These are phyloP conservation scores for Chlamydomonas sp. DNA, from an alignment of 139 green algal species.

Conservation along the genomic window DNA sequence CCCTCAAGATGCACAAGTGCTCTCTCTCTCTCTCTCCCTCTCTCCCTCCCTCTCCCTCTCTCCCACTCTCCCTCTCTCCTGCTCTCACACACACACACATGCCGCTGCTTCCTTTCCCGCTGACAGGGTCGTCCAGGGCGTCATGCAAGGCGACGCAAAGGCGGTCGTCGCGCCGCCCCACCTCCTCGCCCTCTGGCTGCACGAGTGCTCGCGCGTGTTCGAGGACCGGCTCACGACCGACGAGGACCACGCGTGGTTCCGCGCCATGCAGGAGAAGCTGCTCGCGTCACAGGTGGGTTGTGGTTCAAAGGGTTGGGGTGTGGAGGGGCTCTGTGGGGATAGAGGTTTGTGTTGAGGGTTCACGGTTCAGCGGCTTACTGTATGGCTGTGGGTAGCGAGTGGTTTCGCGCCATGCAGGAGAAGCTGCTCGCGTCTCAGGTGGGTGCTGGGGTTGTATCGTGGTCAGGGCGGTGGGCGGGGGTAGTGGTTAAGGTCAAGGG, in stretches of 20 bases:
- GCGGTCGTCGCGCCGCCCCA: slow-evolving; percentile 27
- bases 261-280: slow-evolving; percentile 23
- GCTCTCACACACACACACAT: too few relatives aligned
- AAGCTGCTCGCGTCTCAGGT: slow-evolving; percentile 22
- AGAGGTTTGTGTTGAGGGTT: slow-evolving; percentile 39
- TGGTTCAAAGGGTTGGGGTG: neutral
- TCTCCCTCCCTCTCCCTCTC: too few relatives aligned
- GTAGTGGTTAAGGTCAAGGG: too few relatives aligned
- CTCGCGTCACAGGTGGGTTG: slow-evolving; percentile 15
- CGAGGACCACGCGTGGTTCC: slow-evolving; percentile 68
- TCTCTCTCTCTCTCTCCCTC: too few relatives aligned
- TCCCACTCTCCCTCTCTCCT: too few relatives aligned
- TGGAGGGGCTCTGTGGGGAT: too few relatives aligned
- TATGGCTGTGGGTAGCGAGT: slow-evolving; percentile 33
- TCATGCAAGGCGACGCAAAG: slow-evolving; percentile 55
- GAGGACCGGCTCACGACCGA: slow-evolving; percentile 65
- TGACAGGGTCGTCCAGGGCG: slow-evolving; percentile 61
- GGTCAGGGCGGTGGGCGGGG: too few relatives aligned
- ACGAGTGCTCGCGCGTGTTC: slow-evolving; percentile 65
- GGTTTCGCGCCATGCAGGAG: slow-evolving; percentile 47
- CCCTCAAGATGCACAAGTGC: too few relatives aligned
- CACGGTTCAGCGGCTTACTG: neutral
- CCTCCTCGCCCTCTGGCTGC: slow-evolving; percentile 61
- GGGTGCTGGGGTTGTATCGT: neutral
- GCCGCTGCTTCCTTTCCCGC: neutral